Percentiles rank a stretch among this genome's conserved stretches.
Evolutionary conservation across 2,329 filamentous ascomycete genomes (phyloP).

Genomic region (Trichoderma oligosporum): DNA sequence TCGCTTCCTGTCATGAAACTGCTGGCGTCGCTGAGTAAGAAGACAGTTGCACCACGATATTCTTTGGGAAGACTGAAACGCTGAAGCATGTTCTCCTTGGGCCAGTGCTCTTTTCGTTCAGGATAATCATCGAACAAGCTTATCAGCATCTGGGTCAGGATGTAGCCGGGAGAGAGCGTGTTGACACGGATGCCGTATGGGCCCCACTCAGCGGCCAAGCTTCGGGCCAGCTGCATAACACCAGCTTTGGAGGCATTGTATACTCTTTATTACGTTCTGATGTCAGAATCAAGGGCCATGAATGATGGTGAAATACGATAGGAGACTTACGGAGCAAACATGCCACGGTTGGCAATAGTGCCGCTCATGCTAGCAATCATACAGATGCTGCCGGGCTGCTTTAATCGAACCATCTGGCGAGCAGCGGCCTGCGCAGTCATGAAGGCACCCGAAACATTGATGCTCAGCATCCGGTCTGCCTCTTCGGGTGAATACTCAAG

Average conservation of each 20-base stretch:
- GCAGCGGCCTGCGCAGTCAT: slow-evolving; percentile 88
- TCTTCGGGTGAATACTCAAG: slow-evolving; percentile 76
- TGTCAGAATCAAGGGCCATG: background rate
- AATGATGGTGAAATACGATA: background rate
- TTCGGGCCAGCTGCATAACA: slow-evolving; percentile 67
- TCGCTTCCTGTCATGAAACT: slow-evolving; percentile 73
- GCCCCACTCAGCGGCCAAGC: slow-evolving; percentile 71
- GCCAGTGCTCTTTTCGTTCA: slow-evolving; percentile 65
- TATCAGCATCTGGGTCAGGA: slow-evolving; percentile 79
- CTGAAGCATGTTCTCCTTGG: slow-evolving; percentile 79
- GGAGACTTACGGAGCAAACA: slow-evolving; percentile 55
- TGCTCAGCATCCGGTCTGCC: slow-evolving; percentile 72
- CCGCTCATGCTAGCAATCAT: slow-evolving; percentile 70
- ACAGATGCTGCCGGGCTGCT: slow-evolving; percentile 58
- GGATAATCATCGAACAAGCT: slow-evolving; percentile 73
- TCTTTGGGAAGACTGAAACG: slow-evolving; percentile 64
- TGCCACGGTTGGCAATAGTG: slow-evolving; percentile 59
- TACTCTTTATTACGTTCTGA: slow-evolving; percentile 42
- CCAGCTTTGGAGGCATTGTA: slow-evolving; percentile 76
- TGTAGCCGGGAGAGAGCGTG: slow-evolving; percentile 76
- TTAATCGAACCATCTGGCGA: slow-evolving; percentile 62
- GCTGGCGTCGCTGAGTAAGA: slow-evolving; percentile 67
- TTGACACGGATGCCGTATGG: slow-evolving; percentile 71
- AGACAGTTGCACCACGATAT: slow-evolving; percentile 68
- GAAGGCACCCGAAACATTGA: slow-evolving; percentile 82